Evolutionary conservation across 2,329 filamentous ascomycete species (phyloP), one percentile per base, ranked within the genome.

Genomic region (Arthrinium puccinioides): DNA sequence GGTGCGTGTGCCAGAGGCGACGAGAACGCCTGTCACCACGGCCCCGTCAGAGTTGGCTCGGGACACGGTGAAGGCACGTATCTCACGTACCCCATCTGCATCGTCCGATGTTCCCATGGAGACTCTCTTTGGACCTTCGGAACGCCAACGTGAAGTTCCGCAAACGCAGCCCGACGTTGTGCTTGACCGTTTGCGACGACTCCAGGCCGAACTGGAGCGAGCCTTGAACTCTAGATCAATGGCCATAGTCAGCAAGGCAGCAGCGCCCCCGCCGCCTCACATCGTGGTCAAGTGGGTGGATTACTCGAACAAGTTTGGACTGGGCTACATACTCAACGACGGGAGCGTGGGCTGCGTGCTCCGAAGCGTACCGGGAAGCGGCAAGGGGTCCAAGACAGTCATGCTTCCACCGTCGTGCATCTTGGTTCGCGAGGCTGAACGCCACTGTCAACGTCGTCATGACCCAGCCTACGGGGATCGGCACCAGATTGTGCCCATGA

Each of bases 261-360:
- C 69, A 44, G 57, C 70, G 38, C 64, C 72, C 54, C 53, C 79
- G 43, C 59, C 82, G 54, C 72, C 82, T 53, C 62, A 79, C 53
- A 74, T 82, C 30, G 78, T 82, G 10, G 75, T 82, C 9, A 87
- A 89, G 54, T 92, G 86, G 86, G 86, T 92, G 6, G 86, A 92
- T 56, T 92, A 92, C 58, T 87, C 84, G 41, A 87, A 88, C 60
- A 88, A 88, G 56, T 87, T 88, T 56, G 86, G 86, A 10, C 71
- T 92, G 13, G 86, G 86, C 24, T 92, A 90, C 52, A 87, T 90
- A 40, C 66, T 92, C 37, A 86, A 86, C 44, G 84, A 90, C 46
- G 85, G 86, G 21, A 87, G 80, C 44, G 80, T 89, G 15, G 86
- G 85, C 13, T 88, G 83, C 46, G 76, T 82, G 33, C 63, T 79